Evolutionary conservation across 805 yeast species (phyloP), one percentile per base, ranked within the genome.

Genomic region (Saturnispora diversa): DNA sequence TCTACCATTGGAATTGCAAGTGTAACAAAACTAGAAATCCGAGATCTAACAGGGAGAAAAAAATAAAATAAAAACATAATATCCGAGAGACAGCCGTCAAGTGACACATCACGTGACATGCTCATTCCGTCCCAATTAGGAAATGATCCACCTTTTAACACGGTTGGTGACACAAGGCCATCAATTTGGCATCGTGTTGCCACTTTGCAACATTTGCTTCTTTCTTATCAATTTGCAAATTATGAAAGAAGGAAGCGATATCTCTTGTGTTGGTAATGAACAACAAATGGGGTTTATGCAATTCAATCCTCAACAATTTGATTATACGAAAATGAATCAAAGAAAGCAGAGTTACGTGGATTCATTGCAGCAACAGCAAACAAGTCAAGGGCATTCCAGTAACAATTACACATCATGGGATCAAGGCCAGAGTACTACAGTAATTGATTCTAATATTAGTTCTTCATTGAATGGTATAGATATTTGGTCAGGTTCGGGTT

Each of bases 1-100:
- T 42, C 44, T 5, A 36, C 40, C 45, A 41, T 44, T 15, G 6
- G 23, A n/a, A 32, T n/a, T n/a, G n/a, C n/a, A n/a, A n/a, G n/a
- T n/a, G n/a, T n/a, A n/a, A n/a, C n/a, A n/a, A n/a, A n/a, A n/a
- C n/a, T n/a, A n/a, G n/a, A n/a, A n/a, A n/a, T n/a, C n/a, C n/a
- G n/a, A n/a, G n/a, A n/a, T n/a, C n/a, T n/a, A n/a, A n/a, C n/a
- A n/a, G n/a, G n/a, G n/a, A n/a, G n/a, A n/a, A n/a, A n/a, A n/a
- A n/a, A n/a, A n/a, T n/a, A n/a, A n/a, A n/a, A n/a, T n/a, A n/a
- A n/a, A n/a, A n/a, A n/a, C n/a, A n/a, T n/a, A n/a, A n/a, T n/a
- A n/a, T n/a, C n/a, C n/a, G n/a, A n/a, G n/a, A n/a, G n/a, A n/a
- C n/a, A n/a, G n/a, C n/a, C n/a, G n/a, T 31, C 34, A 27, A 15